These are phyloP conservation scores for Staphylotrichum tortipilum DNA, from an alignment of 495 filamentous ascomycete genomes.

Conservation along the genomic window DNA sequence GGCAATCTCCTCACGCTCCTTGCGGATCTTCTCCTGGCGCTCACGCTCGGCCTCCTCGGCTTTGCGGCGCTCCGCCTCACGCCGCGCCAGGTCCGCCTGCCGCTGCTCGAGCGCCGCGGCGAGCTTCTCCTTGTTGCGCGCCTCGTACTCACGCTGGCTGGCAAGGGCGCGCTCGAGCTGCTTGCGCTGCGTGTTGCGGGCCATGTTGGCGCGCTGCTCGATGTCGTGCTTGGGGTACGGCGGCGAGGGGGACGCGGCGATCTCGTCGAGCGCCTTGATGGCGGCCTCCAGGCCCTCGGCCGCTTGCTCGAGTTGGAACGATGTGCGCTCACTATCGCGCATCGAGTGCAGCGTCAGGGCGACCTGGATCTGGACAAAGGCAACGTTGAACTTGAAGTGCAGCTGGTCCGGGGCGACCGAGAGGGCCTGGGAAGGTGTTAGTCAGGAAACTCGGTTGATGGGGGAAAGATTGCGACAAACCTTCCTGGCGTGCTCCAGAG, in stretches of 20 bases:
- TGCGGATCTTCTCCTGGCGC: conserved; percentile 65
- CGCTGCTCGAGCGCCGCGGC: conserved; percentile 64
- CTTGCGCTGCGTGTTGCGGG: conserved; percentile 80
- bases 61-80: conserved; percentile 55
- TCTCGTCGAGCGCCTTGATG: conserved; percentile 68
- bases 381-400: conserved; percentile 94
- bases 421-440: conserved; percentile 50
- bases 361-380: conserved; percentile 91
- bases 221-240: conserved; percentile 86
- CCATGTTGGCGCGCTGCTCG: conserved; percentile 95
- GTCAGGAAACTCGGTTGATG: neutral
- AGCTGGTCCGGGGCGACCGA: conserved; percentile 70
- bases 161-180: conserved; percentile 80
- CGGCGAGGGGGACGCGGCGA: conserved; percentile 72
- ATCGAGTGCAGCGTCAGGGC: conserved; percentile 71
- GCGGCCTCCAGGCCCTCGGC: conserved; percentile 79
- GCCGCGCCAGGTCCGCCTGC: conserved; percentile 63
- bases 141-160: conserved; percentile 83
- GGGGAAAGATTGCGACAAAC: conserved; percentile 22
- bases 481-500: conserved; percentile 78
- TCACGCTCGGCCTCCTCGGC: conserved; percentile 59
- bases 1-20: conserved; percentile 69
- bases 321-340: conserved; percentile 62
- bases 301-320: conserved; percentile 70
- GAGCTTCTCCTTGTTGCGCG: conserved; percentile 79